phyloP scores from a whole-genome alignment of 2,329 filamentous ascomycete species.

The Moelleriella libera region DNA sequence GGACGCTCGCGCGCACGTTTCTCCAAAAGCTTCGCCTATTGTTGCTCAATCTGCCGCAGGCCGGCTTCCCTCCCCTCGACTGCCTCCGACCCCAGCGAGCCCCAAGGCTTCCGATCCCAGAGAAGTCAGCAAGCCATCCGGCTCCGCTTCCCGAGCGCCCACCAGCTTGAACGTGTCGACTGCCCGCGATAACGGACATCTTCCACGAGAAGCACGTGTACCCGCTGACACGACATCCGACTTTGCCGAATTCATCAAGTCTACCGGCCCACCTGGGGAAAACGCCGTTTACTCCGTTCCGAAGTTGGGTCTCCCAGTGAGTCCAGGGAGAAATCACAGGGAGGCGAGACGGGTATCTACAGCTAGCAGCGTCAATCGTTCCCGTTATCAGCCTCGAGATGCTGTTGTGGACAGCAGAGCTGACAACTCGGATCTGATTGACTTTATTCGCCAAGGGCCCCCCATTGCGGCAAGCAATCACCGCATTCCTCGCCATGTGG shows the following conservation, averaged over 20 bases:
- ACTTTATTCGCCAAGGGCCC: constrained; percentile 85
- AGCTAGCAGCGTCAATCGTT: constrained; percentile 23
- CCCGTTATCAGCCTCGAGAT: constrained; percentile 57
- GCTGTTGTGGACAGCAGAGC: constrained; percentile 46
- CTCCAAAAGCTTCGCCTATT: constrained; percentile 35
- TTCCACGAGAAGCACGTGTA: constrained; percentile 59
- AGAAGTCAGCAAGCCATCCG: constrained; percentile 4
- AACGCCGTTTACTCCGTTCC: constrained; percentile 20
- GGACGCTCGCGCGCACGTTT: constrained; percentile 24
- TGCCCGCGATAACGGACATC: constrained; percentile 10
- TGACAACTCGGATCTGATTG: constrained; percentile 76
- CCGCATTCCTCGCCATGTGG: constrained; percentile 68
- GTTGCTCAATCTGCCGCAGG: constrained; percentile 19
- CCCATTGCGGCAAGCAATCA: constrained; percentile 45
- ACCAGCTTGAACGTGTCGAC: constrained; percentile 8
- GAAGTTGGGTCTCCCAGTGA: constrained; percentile 15
- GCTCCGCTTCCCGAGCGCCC: constrained; percentile 10
- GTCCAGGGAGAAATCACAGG: constrained; percentile 20
- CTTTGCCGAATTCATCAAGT: constrained; percentile 80
- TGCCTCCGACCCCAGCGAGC: constrained; percentile 4
- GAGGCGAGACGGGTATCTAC: constrained; percentile 24
- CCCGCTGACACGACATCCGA: constrained; percentile 61
- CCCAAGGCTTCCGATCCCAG: constrained; percentile 5
- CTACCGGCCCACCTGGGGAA: constrained; percentile 56
- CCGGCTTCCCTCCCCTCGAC: constrained; percentile 7